Percentiles rank a stretch among this genome's conserved stretches.
These are phyloP conservation scores for Populus euphratica DNA, from an alignment of 345 rosid genomes.

Conservation along the genomic window DNA sequence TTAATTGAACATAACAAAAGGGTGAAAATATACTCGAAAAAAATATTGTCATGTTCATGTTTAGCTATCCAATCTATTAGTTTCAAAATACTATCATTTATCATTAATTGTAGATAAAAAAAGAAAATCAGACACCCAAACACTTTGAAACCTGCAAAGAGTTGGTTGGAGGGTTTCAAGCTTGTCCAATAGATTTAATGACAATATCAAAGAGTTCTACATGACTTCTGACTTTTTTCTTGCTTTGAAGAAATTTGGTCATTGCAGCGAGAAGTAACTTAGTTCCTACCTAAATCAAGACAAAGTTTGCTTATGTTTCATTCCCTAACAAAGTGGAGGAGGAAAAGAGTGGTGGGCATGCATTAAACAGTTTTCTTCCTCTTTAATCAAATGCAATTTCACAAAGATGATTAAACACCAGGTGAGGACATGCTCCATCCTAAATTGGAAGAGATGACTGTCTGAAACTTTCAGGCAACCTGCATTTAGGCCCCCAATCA, in stretches of 20 bases:
- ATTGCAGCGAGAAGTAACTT: too few species aligned
- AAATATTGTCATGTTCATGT: too few species aligned
- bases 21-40: not conserved
- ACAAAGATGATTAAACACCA: slow-evolving; percentile 7
- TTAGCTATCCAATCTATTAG: not conserved
- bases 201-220: too few species aligned
- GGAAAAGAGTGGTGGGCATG: not conserved
- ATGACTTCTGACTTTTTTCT: too few species aligned
- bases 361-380: not conserved
- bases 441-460: slow-evolving; percentile 8
- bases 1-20: too few species aligned
- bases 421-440: slow-evolving; percentile 20
- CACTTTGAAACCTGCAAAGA: too few species aligned
- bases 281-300: not conserved
- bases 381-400: slow-evolving; percentile 8
- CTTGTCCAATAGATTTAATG: too few species aligned
- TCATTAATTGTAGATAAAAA: too few species aligned
- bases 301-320: not conserved
- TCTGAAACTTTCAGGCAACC: slow-evolving; percentile 10
- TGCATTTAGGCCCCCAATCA: slow-evolving; percentile 11
- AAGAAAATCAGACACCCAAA: too few species aligned
- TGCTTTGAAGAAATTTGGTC: too few species aligned
- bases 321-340: not conserved
- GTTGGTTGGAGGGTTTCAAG: too few species aligned
- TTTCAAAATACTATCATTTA: not conserved